Evolutionary conservation across 2,329 filamentous ascomycete species (phyloP).

Genomic region (Phyllachora maydis): DNA sequence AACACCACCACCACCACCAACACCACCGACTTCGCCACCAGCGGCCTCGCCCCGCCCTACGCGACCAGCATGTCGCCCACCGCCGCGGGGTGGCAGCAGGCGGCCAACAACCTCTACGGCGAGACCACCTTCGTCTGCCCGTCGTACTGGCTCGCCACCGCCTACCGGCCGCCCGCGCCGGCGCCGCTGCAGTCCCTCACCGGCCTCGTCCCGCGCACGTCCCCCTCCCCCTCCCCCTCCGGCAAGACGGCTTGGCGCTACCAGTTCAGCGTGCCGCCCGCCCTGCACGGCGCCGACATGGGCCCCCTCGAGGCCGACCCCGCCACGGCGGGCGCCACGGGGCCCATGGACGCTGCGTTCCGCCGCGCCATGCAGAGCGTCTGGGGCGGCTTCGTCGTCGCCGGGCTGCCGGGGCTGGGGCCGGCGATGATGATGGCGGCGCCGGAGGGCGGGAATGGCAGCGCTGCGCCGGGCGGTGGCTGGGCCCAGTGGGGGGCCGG

Average conservation of each 20-base stretch:
- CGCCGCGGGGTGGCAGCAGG: conserved; percentile 25
- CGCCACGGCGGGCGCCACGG: conserved; percentile 6
- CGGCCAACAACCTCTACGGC: conserved; percentile 24
- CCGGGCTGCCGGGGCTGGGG: conserved; percentile 14
- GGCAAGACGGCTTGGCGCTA: conserved; percentile 17
- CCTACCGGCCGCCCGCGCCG: conserved; percentile 12
- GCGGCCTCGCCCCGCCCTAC: conserved; percentile 8
- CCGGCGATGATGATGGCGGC: not conserved
- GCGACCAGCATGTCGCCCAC: conserved; percentile 8
- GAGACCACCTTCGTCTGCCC: conserved; percentile 32
- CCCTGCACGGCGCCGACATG: conserved; percentile 13
- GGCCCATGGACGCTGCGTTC: conserved; percentile 7
- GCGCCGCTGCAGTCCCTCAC: conserved; percentile 5
- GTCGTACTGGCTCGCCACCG: conserved; percentile 26
- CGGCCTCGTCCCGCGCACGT: too few relatives aligned
- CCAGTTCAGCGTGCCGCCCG: conserved; percentile 17
- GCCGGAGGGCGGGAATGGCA: too few relatives aligned
- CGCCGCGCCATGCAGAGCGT: conserved; percentile 6
- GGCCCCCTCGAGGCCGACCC: conserved; percentile 10
- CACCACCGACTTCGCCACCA: conserved; percentile 13
- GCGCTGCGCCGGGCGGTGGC: conserved; percentile 1
- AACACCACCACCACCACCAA: conserved; percentile 2
- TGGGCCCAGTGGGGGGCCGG: conserved; percentile 3
- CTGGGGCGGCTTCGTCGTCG: conserved; percentile 18
- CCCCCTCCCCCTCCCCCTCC: too few relatives aligned